Evolutionary conservation across 768 basidiomycete species (phyloP), one percentile per base, ranked within the genome.

Genomic region (Neoboletus magnificus): DNA sequence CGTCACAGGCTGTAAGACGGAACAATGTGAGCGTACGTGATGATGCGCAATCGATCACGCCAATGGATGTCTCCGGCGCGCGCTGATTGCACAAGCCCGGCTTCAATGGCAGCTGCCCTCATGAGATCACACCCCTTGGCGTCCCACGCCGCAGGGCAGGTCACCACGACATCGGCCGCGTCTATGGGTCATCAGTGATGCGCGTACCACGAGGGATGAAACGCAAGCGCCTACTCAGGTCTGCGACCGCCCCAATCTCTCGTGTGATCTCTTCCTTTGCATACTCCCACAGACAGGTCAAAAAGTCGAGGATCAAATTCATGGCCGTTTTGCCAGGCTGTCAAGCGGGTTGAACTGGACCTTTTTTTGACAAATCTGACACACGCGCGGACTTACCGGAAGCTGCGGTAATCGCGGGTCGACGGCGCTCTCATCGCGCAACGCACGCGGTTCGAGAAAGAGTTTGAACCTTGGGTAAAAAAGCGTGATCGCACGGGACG

Each of bases 61-160:
- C 91, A 94, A 52, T 78, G 75, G 20, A 74, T 73, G 61, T 94
- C 92, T 16, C 85, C 85, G 16, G 87, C 85, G 43, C 78, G 74
- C 6, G 86, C 74, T 45, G 83, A 85, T 60, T 84, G 84, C 13
- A 93, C 92, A 6, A 94, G 78, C 0, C 89, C 89, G 7, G 91
- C 91, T 23, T 77, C 75, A 56, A 94, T 87, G 16, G 92, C 91
- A 41, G 89, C 89, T 48, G 85, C 86, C 22, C 91, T 81, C 92
- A 93, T 93, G 61, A 92, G 79, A 55, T 87, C 85, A 63, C 88
- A 91, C 0, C 90, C 91, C 59, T 79, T 85, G 1, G 87, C 90
- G 67, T 94, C 91, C 92, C 91, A 94, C 20, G 91, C 92, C 15
- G 92, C 92, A 51, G 92, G 92, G 5, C 93, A 91, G 3, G 89